Conservation (phyloP, 2,329 filamentous ascomycete genomes). For the Setomelanomma holmii region DNA sequence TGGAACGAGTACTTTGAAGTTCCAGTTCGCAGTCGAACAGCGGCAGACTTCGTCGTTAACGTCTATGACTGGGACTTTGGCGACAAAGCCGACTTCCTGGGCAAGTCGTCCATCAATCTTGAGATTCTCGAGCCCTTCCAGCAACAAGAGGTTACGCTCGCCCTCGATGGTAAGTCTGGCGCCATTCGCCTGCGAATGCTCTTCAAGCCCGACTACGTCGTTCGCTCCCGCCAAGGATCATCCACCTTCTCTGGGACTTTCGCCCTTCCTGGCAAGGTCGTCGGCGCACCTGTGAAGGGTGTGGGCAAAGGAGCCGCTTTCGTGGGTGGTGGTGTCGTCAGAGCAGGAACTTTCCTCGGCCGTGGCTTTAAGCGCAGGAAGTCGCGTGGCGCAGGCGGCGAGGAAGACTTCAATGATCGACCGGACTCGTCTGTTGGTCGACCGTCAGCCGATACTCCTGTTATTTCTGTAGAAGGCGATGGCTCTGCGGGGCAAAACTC, state of each 20-base stretch:
- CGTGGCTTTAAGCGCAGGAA: conserved; percentile 81
- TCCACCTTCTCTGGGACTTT: conserved; percentile 94
- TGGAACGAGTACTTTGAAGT: conserved; percentile 98
- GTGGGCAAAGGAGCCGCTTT: conserved; percentile 76
- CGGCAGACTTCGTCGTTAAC: conserved; percentile 79
- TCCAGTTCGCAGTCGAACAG: conserved; percentile 81
- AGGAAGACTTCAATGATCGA: conserved; percentile 51
- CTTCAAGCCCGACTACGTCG: conserved; percentile 93
- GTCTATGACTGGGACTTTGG: conserved; percentile 98
- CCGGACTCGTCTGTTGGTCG: conserved; percentile 51
- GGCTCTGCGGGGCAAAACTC: conserved; percentile 15
- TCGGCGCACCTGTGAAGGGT: conserved; percentile 95
- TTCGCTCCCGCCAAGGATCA: conserved; percentile 83
- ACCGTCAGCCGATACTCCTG: conserved; percentile 36
- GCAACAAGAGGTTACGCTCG: conserved; percentile 74
- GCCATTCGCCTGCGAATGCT: conserved; percentile 81
- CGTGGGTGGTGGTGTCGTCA: conserved; percentile 81
- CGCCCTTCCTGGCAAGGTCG: conserved; percentile 83
- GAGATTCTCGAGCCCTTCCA: conserved; percentile 84
- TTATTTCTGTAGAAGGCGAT: conserved; percentile 42
- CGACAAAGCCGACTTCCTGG: conserved; percentile 91
- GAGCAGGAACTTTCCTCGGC: conserved; percentile 88
- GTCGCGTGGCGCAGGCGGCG: conserved; percentile 54
- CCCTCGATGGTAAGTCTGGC: conserved; percentile 89
- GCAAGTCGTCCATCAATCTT: conserved; percentile 76